Percentiles rank a stretch among this genome's conserved stretches.
Conservation (phyloP, 169 alveolate species). For the Eimeria falciformis region DNA sequence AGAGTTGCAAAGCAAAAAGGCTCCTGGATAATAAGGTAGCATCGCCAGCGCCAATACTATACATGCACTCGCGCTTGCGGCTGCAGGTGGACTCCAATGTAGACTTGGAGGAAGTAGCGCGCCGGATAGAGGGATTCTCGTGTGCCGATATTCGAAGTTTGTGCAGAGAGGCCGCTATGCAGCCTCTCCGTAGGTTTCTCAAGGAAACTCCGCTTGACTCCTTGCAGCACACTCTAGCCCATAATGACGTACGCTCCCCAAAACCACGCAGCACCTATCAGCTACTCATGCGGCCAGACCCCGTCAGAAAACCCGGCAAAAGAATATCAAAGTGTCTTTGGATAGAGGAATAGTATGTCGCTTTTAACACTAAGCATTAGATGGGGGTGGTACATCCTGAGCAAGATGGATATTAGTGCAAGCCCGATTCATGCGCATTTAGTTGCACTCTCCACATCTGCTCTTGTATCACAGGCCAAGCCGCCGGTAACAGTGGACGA, state of each 20-base stretch:
- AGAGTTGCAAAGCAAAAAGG: neutral
- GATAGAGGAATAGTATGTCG: neutral
- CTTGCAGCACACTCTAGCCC: neutral
- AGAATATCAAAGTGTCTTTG: neutral
- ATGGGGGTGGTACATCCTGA: neutral
- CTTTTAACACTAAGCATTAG: neutral
- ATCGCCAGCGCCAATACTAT: slow-evolving; percentile 13
- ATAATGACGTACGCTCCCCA: neutral
- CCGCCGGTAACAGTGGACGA: slow-evolving; percentile 23
- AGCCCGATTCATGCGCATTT: neutral
- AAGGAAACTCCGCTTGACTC: slow-evolving; percentile 2
- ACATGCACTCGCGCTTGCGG: neutral
- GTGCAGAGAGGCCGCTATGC: slow-evolving; percentile 78
- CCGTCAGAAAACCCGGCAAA: neutral
- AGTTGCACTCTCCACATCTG: neutral
- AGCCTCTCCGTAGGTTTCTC: slow-evolving; percentile 73
- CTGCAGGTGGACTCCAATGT: slow-evolving; percentile 52
- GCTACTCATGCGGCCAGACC: neutral
- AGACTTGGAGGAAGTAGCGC: slow-evolving; percentile 45
- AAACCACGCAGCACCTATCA: neutral
- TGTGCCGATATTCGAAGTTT: slow-evolving; percentile 74
- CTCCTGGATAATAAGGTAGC: slow-evolving; percentile 24
- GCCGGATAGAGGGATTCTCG: slow-evolving; percentile 71
- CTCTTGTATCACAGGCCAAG: slow-evolving; percentile 5
- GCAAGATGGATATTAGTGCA: no score